Evolutionary conservation across 331 rosid species (phyloP), one percentile per base, ranked within the genome.

Genomic region (Stylosanthes scabra): DNA sequence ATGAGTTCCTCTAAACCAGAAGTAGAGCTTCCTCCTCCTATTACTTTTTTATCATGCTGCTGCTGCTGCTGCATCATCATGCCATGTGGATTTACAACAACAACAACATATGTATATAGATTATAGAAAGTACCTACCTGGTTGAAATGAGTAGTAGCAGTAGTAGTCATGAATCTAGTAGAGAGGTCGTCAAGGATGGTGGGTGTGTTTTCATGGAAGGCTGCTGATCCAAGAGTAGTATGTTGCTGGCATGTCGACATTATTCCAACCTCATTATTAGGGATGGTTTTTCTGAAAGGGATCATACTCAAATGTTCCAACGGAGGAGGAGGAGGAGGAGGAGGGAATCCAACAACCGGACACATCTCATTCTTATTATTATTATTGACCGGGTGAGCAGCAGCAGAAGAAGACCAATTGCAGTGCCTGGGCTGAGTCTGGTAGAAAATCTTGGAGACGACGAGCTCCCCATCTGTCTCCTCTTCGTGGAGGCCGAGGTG

Each of bases 1-100:
- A 95, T 95, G 86, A 95, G 93, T 84, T 95, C 99, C 77, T 95
- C 99, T 87, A 95, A 88, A 16, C 99, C 96, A 71, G 98, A 90
- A 41, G 96, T 90, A 65, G 97, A 95, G 86, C 94, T n/a, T 92
- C 50, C 85, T 98, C n/a, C n/a, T 72, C 89, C 91, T 40, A 13
- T 9, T 50, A 88, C 72, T 74, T 86, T 88, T 83, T 92, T 92
- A 83, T 91, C 91, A 40, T 91, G 95, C 3, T 74, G 80, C 2
- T 75, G 80, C 42, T 81, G n/a, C n/a, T n/a, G n/a, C n/a, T n/a
- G n/a, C 79, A n/a, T n/a, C n/a, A n/a, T n/a, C n/a, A n/a, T n/a
- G n/a, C n/a, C 78, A 72, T 78, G 64, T 83, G 83, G 76, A 47
- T 56, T 52, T 61, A 16, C 2, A 69, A 76, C 39, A 34, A 34